These are phyloP conservation scores for Acacia pycnantha DNA, from an alignment of 331 rosid genomes.

Conservation along the genomic window DNA sequence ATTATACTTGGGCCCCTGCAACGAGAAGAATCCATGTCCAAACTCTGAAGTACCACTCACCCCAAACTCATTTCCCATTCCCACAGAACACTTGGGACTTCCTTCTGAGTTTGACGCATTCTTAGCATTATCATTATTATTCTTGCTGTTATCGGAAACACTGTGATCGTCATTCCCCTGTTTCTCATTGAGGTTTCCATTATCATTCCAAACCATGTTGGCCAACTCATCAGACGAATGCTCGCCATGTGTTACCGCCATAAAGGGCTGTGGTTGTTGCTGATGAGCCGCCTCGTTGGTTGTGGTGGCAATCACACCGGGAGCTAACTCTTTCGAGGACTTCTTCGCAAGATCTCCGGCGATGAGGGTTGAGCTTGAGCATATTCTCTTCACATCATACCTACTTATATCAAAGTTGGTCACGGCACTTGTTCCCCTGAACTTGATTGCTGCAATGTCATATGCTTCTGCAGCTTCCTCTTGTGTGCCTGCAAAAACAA, in stretches of 20 bases:
- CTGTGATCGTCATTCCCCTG: neutral
- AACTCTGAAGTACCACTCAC: constrained; percentile 43
- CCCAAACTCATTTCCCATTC: constrained; percentile 41
- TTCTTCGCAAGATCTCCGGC: constrained; percentile 86
- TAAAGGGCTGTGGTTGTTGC: constrained; percentile 40
- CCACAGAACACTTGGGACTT: constrained; percentile 49
- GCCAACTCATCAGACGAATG: constrained; percentile 57
- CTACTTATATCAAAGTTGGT: constrained; percentile 92
- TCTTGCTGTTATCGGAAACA: constrained; percentile 33
- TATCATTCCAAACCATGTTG: constrained; percentile 73
- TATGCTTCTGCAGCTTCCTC: constrained; percentile 99
- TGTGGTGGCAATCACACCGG: neutral
- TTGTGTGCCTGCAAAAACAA: constrained; percentile 66
- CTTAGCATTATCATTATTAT: constrained; percentile 13
- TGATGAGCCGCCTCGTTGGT: constrained; percentile 44
- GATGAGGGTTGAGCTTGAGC: constrained; percentile 91
- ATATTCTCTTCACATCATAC: constrained; percentile 94
- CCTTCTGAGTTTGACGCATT: constrained; percentile 19
- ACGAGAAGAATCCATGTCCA: constrained; percentile 57
- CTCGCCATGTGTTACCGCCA: neutral
- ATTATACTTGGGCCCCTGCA: constrained; percentile 57
- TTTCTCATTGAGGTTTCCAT: constrained; percentile 31
- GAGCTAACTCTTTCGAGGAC: constrained; percentile 49
- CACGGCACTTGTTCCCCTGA: constrained; percentile 93
- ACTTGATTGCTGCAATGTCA: constrained; percentile 98